phyloP scores from a whole-genome alignment of 2,329 filamentous ascomycete species.

The Fusarium devonianum region DNA sequence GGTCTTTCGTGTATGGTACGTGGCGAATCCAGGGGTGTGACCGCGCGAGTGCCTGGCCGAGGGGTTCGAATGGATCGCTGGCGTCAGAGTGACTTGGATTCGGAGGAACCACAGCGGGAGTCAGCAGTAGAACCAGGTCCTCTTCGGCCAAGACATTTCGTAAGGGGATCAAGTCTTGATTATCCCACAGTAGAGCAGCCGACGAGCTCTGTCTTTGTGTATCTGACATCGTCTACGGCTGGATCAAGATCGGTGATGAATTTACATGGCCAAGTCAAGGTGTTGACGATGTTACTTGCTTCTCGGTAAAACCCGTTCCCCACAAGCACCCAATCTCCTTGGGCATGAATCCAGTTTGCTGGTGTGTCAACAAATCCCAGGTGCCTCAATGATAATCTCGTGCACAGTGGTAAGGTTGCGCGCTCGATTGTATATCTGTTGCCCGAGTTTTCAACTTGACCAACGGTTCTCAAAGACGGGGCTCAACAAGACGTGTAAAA shows the following conservation, averaged over 20 bases:
- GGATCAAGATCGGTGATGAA: slow-evolving; percentile 22
- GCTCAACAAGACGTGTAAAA: slow-evolving; percentile 10
- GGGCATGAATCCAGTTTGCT: slow-evolving; percentile 16
- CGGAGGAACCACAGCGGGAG: slow-evolving; percentile 61
- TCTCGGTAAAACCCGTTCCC: slow-evolving; percentile 21
- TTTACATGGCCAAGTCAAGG: slow-evolving; percentile 33
- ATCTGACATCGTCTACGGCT: slow-evolving; percentile 34
- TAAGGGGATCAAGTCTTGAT: slow-evolving; percentile 56
- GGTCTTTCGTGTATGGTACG: slow-evolving; percentile 71
- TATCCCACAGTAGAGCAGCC: slow-evolving; percentile 51
- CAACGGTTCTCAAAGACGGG: slow-evolving; percentile 7
- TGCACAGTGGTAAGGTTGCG: slow-evolving; percentile 5
- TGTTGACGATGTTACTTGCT: slow-evolving; percentile 14
- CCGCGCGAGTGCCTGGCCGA: slow-evolving; percentile 69
- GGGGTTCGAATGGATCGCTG: slow-evolving; percentile 74
- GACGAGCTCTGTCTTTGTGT: slow-evolving; percentile 20
- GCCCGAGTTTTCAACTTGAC: slow-evolving; percentile 2
- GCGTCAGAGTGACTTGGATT: slow-evolving; percentile 51
- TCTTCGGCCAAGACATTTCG: slow-evolving; percentile 54
- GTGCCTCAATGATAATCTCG: slow-evolving; percentile 11
- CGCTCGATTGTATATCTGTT: slow-evolving; percentile 1
- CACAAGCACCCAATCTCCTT: slow-evolving; percentile 27
- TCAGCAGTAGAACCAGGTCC: slow-evolving; percentile 67
- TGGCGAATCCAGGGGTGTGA: slow-evolving; percentile 71
- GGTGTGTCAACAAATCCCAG: slow-evolving; percentile 1